Evolutionary conservation across 2,329 filamentous ascomycete species (phyloP), one percentile per base, ranked within the genome.

Genomic region (Colletotrichum scovillei): DNA sequence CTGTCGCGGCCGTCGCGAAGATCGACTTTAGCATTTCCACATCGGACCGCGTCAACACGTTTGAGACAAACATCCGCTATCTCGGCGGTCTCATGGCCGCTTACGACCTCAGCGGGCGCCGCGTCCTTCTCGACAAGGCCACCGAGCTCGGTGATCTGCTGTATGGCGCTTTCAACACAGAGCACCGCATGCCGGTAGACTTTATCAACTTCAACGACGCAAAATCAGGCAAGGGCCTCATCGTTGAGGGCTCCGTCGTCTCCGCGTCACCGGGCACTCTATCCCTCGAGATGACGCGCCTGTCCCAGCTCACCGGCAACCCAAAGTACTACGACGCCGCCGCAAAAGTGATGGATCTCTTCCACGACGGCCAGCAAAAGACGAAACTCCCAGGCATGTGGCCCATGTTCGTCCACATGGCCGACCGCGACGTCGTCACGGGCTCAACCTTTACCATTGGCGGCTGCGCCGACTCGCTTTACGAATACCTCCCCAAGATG

Each of bases 261-360:
- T 83, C 85, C 3, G 86, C 86, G 7, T 84, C 84, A 6, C 83
- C 86, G 1, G 93, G 93, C 6, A 93, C 92, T 5, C 84, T 95
- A 63, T 92, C 90, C 1, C 82, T 95, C 70, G 94, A 95, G 77
- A 91, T 95, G 80, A 93, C 92, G 16, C 87, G 92, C 19, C 83
- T 95, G 62, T 92, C 92, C 2, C 93, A 95, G 79, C 82, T 95
- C 72, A 95, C 93, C 0, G 91, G 90, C 35, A 88, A 95, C 73
- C 82, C 88, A 22, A 94, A 93, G 77, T 95, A 94, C 82, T 94
- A 92, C 79, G 92, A 94, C 79, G 93, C 92, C 6, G 87, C 93
- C 73, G 88, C 91, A 35, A 87, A 89, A 6, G 89, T 95, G 66
- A 94, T 92, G 76, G 87, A 93, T 69, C 86, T 91, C 22, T 88